Evolutionary conservation across 495 filamentous ascomycete genomes (phyloP).

Genomic region (Annulohypoxylon maeteangense): DNA sequence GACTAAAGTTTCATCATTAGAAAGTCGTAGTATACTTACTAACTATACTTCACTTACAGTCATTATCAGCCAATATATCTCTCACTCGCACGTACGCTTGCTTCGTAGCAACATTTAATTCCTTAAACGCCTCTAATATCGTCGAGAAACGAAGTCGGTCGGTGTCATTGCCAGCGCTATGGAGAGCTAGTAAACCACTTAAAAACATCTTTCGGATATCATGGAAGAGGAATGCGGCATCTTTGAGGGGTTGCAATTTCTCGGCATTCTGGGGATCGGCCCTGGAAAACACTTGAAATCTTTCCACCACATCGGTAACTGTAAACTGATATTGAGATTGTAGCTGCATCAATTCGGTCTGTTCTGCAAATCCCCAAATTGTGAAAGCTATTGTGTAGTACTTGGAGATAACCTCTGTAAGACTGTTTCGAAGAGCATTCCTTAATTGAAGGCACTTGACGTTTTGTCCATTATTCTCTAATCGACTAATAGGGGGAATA

Average conservation of each 20-base stretch:
- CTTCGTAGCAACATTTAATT: conserved; percentile 67
- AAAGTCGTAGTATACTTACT: conserved; percentile 33
- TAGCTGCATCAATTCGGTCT: conserved; percentile 65
- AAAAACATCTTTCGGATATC: conserved; percentile 83
- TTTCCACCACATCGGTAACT: conserved; percentile 66
- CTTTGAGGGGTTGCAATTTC: conserved; percentile 81
- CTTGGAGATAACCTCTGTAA: conserved; percentile 74
- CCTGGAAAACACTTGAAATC: conserved; percentile 64
- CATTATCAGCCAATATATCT: conserved; percentile 80
- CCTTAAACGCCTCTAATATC: conserved; percentile 78
- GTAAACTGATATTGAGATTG: conserved; percentile 69
- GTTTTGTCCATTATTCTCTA: conserved; percentile 81
- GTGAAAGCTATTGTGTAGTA: conserved; percentile 73
- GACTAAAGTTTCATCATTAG: conserved; percentile 58
- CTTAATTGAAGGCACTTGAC: conserved; percentile 83
- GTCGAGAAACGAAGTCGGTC: conserved; percentile 84
- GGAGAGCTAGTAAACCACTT: conserved; percentile 85
- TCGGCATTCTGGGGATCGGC: conserved; percentile 76
- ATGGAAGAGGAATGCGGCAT: conserved; percentile 80
- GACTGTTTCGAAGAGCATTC: conserved; percentile 72
- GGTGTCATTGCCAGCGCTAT: conserved; percentile 82
- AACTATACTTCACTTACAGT: conserved; percentile 67
- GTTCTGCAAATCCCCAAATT: conserved; percentile 77
- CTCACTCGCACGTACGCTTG: conserved; percentile 66
- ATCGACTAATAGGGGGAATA: conserved; percentile 81